Evolutionary conservation across 176 grass and related monocot genomes (phyloP).

Genomic region (Triticum turgidum): DNA sequence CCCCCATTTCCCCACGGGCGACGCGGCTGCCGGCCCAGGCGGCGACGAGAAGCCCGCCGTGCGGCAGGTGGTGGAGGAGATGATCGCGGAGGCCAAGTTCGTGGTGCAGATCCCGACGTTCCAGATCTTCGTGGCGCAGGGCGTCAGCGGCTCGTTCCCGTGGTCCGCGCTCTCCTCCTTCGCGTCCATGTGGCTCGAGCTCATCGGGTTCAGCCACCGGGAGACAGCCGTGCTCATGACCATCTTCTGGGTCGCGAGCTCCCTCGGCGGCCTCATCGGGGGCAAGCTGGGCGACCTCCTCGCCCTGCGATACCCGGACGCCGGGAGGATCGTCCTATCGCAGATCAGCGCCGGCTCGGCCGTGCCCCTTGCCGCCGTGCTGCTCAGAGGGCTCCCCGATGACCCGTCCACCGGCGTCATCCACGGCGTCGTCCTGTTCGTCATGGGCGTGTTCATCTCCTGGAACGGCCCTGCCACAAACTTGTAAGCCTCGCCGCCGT

Average conservation of each 20-base stretch:
- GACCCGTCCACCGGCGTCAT: slow-evolving; percentile 46
- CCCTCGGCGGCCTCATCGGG: slow-evolving; percentile 60
- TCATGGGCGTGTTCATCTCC: slow-evolving; percentile 61
- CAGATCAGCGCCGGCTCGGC: slow-evolving; percentile 62
- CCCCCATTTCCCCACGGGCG: slow-evolving; percentile 35
- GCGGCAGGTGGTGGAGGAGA: slow-evolving; percentile 35
- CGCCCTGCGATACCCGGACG: slow-evolving; percentile 40
- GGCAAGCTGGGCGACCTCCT: slow-evolving; percentile 60
- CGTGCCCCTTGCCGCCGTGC: slow-evolving; percentile 53
- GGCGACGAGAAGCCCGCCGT: slow-evolving; percentile 3
- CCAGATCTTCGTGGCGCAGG: slow-evolving; percentile 74
- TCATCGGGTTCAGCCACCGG: slow-evolving; percentile 66
- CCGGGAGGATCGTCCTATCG: slow-evolving; percentile 61
- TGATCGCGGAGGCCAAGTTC: slow-evolving; percentile 55
- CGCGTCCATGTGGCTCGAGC: slow-evolving; percentile 86
- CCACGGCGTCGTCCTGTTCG: slow-evolving; percentile 46
- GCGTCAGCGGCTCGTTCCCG: slow-evolving; percentile 64
- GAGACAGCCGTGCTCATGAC: slow-evolving; percentile 50
- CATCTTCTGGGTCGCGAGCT: slow-evolving; percentile 44
- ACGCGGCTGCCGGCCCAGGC: not conserved
- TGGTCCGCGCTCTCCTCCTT: slow-evolving; percentile 79
- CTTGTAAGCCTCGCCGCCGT: slow-evolving; percentile 40
- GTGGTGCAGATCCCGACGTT: slow-evolving; percentile 60
- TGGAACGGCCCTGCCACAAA: slow-evolving; percentile 79
- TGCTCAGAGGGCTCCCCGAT: slow-evolving; percentile 54